Evolutionary conservation across 768 basidiomycete species (phyloP), one percentile per base, ranked within the genome.

Genomic region (Auricularia auricula-judae): DNA sequence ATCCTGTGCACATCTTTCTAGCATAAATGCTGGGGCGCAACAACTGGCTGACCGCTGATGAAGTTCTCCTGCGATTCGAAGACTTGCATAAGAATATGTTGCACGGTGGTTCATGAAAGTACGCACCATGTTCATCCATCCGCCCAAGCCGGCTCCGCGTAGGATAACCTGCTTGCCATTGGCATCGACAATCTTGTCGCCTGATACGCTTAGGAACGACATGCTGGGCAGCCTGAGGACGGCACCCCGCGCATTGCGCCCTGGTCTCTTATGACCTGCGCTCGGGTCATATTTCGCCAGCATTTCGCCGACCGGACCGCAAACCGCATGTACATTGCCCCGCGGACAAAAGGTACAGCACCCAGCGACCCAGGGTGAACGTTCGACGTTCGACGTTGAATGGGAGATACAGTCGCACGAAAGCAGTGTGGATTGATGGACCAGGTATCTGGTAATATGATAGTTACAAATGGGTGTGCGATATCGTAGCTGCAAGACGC

Each of bases 121-220:
- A 81, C 88, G 73, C 70, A 90, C 89, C 74, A 75, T 75, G 70
- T 86, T 89, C 86, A 91, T 87, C 88, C 89, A 90, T 71, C 89
- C 88, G 66, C 88, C 89, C 23, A 91, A 76, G n/a, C 88, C 87
- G 63, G 88, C 88, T 23, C 89, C 89, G 56, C 85, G 77, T 63
- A 88, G 78, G 65, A 86, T 77, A 65, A 87, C 76, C 67, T 85
- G 80, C 21, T 84, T 77, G 44, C 80, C 84, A 43, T 81, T 72
- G 62, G 78, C 79, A 69, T 87, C 80, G 65, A 86, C 80, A 68
- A 89, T 76, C 67, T 82, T 83, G 16, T 82, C 83, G 51, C 85
- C 86, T 65, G 78, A 76, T 14, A 86, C 66, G 42, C 64, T 66
- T 36, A 70, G 67, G 44, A 69, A 65, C 35, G 64, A 51, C 47